A percentile compares a stretch with the other conserved stretches of the same genome.
Conservation (phyloP, 2,329 filamentous ascomycete species). For the Penicillium hordei region DNA sequence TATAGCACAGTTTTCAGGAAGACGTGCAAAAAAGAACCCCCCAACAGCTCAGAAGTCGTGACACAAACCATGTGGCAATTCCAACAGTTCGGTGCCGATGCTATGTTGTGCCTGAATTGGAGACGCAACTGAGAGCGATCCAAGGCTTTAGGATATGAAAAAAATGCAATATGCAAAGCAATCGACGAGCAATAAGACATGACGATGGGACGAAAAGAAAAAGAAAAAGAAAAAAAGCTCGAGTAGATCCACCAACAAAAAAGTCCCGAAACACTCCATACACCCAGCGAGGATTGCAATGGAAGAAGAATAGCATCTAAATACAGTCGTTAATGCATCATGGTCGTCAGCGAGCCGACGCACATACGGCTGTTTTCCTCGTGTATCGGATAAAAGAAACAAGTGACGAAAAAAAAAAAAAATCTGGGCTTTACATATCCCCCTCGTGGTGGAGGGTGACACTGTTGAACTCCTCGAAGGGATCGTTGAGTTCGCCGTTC, state of each 20-base stretch:
- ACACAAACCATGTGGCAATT: slow-evolving; percentile 12
- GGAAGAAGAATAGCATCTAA: slow-evolving; percentile 21
- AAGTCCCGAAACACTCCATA: slow-evolving; percentile 27
- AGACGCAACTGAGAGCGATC: background rate
- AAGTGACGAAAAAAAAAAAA: slow-evolving; percentile 11
- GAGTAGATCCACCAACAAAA: slow-evolving; percentile 14
- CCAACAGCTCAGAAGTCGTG: slow-evolving; percentile 9
- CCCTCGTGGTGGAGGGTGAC: slow-evolving; percentile 96
- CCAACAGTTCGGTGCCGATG: background rate
- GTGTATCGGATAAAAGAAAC: slow-evolving; percentile 15
- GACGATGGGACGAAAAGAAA: slow-evolving; percentile 1
- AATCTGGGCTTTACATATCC: slow-evolving; percentile 48
- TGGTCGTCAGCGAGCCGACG: slow-evolving; percentile 32
- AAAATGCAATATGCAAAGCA: slow-evolving; percentile 22
- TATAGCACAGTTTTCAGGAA: slow-evolving; percentile 18
- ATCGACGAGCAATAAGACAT: slow-evolving; percentile 8
- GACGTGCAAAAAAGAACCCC: slow-evolving; percentile 1
- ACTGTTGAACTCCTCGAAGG: slow-evolving; percentile 98
- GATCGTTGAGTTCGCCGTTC: slow-evolving; percentile 77
- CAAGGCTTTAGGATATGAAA: slow-evolving; percentile 16
- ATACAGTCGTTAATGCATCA: slow-evolving; percentile 38
- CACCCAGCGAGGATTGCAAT: slow-evolving; percentile 27
- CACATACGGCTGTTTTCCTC: slow-evolving; percentile 22
- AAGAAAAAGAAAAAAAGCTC: slow-evolving; percentile 1
- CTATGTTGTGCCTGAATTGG: slow-evolving; percentile 4